phyloP scores from a whole-genome alignment of 1,284 basidiomycete species.

The Neolentinus lepideus region DNA sequence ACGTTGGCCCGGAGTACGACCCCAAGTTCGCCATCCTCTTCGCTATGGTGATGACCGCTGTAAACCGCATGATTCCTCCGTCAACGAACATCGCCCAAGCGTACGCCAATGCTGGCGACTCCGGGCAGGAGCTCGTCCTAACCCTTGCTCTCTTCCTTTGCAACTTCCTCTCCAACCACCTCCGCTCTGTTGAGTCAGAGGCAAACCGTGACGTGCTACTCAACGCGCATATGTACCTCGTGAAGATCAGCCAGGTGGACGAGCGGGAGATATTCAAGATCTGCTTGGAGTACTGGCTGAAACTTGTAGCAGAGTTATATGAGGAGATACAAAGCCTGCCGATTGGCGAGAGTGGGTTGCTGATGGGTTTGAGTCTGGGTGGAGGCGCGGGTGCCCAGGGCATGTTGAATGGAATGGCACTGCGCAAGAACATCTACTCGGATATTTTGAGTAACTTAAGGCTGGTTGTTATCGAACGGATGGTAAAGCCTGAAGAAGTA shows the following conservation, averaged over 20 bases:
- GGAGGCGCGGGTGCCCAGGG: constrained; percentile 53
- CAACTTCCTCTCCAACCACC: constrained; percentile 92
- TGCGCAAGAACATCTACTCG: constrained; percentile 92
- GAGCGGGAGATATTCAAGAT: constrained; percentile 99
- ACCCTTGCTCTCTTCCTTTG: constrained; percentile 96
- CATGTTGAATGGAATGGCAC: constrained; percentile 69
- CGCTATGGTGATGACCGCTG: constrained; percentile 95
- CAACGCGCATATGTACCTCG: constrained; percentile 97
- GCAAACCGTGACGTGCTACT: constrained; percentile 89
- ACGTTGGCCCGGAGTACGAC: constrained; percentile 98
- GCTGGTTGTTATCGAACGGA: constrained; percentile 96
- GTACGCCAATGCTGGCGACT: constrained; percentile 86
- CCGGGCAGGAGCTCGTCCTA: constrained; percentile 95
- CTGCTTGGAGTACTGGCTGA: constrained; percentile 97
- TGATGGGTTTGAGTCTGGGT: constrained; percentile 90
- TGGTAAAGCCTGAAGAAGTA: constrained; percentile 99
- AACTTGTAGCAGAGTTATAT: constrained; percentile 97
- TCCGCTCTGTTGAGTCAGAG: constrained; percentile 90
- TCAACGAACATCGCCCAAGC: constrained; percentile 92
- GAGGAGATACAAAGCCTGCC: constrained; percentile 94
- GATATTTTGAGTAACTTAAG: constrained; percentile 94
- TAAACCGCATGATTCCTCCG: constrained; percentile 97
- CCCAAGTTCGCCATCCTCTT: constrained; percentile 97
- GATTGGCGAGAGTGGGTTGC: constrained; percentile 86
- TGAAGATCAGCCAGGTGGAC: constrained; percentile 97